Evolutionary conservation across 2,329 filamentous ascomycete genomes (phyloP), one percentile per base, ranked within the genome.

Genomic region (Alternaria gaisen): DNA sequence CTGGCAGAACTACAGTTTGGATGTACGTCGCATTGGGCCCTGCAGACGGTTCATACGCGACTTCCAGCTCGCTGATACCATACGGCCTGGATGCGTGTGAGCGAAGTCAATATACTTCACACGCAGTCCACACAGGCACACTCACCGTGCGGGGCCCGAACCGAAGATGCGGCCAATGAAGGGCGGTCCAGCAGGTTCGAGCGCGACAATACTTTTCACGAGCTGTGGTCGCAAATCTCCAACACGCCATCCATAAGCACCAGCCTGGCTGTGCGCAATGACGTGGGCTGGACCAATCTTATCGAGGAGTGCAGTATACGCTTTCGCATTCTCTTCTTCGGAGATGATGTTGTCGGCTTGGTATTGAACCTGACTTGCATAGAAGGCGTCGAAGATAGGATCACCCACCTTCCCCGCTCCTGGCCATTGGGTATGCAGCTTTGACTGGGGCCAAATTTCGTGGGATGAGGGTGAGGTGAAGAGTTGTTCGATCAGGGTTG

Each of bases 171-270:
- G 22, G 28, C 67, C 64, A 24, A 36, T 38, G 12, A 61, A 86
- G 0, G 85, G 85, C 1, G 86, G 85, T 0, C 86, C 86, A 4
- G 77, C 71, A 0, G 86, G 86, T 66, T 88, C 86, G 12, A 88
- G 62, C 1, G 81, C 78, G 1, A 88, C 72, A 20, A 87, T 80
- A 0, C 76, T 82, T 20, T 80, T 80, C 2, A 87, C 82, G 0
- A 83, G 73, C 0, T 81, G 65, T 0, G 86, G 85, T 4, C 80
- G 71, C 3, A 75, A 72, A 64, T 89, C 86, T 2, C 82, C 83
- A 9, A 83, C 77, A 9, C 83, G 76, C 81, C 80, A 85, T 9
- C 77, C 80, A 60, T 81, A 80, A 11, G 77, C 77, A 1, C 82
- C 81, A 4, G 83, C 83, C 16, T 85, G 80, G 0, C 83, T 85